These are phyloP conservation scores for Metarhizium anisopliae DNA, from an alignment of 2,329 filamentous ascomycete genomes.

Conservation along the genomic window DNA sequence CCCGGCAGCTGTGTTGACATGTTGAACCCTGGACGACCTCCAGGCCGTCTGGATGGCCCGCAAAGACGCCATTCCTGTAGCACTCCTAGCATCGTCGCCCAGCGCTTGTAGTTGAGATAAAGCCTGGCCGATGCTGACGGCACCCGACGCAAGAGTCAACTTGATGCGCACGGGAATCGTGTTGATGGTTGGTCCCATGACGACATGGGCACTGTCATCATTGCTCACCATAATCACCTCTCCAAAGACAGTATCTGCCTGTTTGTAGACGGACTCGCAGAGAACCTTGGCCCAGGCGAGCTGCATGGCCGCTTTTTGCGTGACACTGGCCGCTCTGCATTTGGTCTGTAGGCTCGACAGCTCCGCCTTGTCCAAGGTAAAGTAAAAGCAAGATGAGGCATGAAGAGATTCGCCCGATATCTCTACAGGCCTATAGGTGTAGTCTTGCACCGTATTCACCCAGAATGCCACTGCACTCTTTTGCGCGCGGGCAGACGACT, in stretches of 20 bases:
- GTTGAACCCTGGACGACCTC: constrained; percentile 10
- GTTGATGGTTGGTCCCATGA: constrained; percentile 13
- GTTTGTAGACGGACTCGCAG: constrained; percentile 12
- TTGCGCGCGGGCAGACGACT: not conserved
- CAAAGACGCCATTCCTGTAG: constrained; percentile 12
- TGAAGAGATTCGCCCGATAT: not conserved
- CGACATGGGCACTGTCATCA: not conserved
- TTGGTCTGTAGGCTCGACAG: constrained; percentile 7
- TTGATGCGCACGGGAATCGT: constrained; percentile 12
- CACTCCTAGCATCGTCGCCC: constrained; percentile 11
- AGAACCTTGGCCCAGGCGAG: constrained; percentile 15
- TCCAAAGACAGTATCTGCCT: constrained; percentile 13
- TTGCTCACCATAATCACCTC: constrained; percentile 9
- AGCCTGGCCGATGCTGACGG: constrained; percentile 5
- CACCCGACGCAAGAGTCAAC: not conserved
- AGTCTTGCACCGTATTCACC: not conserved
- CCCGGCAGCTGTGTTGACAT: constrained; percentile 2
- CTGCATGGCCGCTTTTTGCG: constrained; percentile 12
- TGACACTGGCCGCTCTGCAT: constrained; percentile 9
- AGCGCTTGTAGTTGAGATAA: constrained; percentile 6
- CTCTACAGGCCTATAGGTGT: not conserved
- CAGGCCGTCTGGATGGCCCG: constrained; percentile 13
- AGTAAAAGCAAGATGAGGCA: not conserved
- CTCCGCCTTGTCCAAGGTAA: not conserved
- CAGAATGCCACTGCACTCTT: not conserved